phyloP scores from a whole-genome alignment of 805 yeast species.

The Kockiozyma suomiensis region DNA sequence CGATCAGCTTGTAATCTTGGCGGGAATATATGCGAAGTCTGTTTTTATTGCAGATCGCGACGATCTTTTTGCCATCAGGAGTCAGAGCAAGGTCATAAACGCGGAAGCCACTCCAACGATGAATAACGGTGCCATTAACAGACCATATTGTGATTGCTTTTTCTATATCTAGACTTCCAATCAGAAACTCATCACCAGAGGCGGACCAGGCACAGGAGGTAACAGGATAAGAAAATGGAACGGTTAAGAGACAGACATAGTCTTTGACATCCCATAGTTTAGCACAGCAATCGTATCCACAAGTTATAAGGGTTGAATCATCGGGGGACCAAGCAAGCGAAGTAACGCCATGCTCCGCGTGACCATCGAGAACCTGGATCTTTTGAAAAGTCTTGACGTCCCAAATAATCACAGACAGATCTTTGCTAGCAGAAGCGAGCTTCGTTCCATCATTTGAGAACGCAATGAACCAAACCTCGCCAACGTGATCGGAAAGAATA shows the following conservation, averaged over 20 bases:
- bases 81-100: slow-evolving; percentile 71
- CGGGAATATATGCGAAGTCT: slow-evolving; percentile 63
- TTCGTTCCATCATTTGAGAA: slow-evolving; percentile 77
- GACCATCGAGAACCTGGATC: slow-evolving; percentile 38
- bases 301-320: slow-evolving; percentile 65
- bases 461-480: slow-evolving; percentile 82
- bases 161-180: slow-evolving; percentile 75
- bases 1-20: slow-evolving; percentile 46
- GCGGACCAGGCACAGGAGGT: slow-evolving; percentile 73
- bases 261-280: slow-evolving; percentile 64
- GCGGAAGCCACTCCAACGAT: slow-evolving; percentile 46
- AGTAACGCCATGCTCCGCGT: slow-evolving; percentile 43
- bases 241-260: slow-evolving; percentile 16
- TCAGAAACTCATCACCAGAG: slow-evolving; percentile 55
- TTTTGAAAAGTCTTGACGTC: slow-evolving; percentile 51
- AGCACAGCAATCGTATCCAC: slow-evolving; percentile 71
- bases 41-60: slow-evolving; percentile 66
- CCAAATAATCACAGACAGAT: slow-evolving; percentile 64
- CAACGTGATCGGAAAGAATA: slow-evolving; percentile 55
- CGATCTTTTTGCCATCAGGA: slow-evolving; percentile 61
- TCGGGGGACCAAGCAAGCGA: slow-evolving; percentile 76
- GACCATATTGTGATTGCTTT: slow-evolving; percentile 58
- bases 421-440: slow-evolving; percentile 77
- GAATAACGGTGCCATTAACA: slow-evolving; percentile 38
- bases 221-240: slow-evolving; percentile 40